phyloP scores from a whole-genome alignment of 768 basidiomycete species.

The Coprinopsis marcescibilis region DNA sequence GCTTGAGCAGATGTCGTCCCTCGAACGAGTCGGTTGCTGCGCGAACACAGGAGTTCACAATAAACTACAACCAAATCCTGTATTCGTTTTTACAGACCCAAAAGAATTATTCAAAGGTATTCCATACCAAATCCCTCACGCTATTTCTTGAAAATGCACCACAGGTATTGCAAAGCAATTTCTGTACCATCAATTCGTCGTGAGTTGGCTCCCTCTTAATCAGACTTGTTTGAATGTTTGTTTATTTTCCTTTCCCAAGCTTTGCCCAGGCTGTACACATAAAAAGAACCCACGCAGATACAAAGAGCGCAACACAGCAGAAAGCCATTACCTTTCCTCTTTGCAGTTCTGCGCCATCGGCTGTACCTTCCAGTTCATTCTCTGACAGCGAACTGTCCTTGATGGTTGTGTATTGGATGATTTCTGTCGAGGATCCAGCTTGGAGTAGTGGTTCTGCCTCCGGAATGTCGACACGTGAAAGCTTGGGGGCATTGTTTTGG shows the following conservation, averaged over 20 bases:
- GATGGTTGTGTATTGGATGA: neutral
- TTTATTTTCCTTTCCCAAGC: constrained; percentile 27
- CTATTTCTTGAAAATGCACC: too few species aligned
- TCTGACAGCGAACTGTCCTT: neutral
- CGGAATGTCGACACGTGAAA: neutral
- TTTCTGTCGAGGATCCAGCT: neutral
- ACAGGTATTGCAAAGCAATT: too few species aligned
- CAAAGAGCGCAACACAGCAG: constrained; percentile 36
- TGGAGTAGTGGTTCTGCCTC: constrained; percentile 2
- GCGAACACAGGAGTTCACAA: too few species aligned
- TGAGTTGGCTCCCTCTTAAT: neutral
- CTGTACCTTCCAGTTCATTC: constrained; percentile 7
- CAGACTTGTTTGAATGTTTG: neutral
- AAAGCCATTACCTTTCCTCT: constrained; percentile 48
- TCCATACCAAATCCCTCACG: too few species aligned
- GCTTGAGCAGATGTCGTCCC: neutral
- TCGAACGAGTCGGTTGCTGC: too few species aligned
- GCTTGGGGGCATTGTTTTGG: neutral
- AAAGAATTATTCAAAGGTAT: too few species aligned
- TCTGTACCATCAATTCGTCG: too few species aligned
- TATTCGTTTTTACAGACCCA: too few species aligned
- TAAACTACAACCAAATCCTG: too few species aligned
- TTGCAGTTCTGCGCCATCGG: constrained; percentile 26
- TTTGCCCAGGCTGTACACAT: constrained; percentile 55
- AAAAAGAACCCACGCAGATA: constrained; percentile 59